phyloP scores from a whole-genome alignment of 345 rosid species.

The Acer campestre region DNA sequence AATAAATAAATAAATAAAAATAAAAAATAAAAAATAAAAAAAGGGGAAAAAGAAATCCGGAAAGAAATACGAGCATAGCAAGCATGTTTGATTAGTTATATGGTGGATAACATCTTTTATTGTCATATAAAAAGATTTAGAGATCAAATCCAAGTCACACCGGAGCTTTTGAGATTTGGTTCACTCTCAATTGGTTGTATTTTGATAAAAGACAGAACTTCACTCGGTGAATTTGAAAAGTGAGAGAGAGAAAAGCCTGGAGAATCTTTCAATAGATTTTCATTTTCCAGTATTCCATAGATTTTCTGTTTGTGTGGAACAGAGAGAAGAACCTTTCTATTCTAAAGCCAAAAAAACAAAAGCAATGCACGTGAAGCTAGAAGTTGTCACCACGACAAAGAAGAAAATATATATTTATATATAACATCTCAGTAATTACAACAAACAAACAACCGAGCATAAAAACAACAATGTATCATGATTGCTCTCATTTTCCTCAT shows the following conservation, averaged over 20 bases:
- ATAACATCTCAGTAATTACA: slow-evolving; percentile 14
- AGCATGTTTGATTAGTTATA: no score
- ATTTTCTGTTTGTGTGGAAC: background rate
- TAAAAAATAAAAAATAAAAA: no score
- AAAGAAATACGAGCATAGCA: no score
- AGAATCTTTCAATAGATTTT: background rate
- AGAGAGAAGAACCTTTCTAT: slow-evolving; percentile 9
- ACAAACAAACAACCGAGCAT: background rate
- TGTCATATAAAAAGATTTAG: no score
- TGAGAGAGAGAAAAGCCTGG: background rate
- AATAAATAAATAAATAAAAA: no score
- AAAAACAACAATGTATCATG: slow-evolving; percentile 10
- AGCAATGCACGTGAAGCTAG: slow-evolving; percentile 35
- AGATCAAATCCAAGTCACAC: no score
- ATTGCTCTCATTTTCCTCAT: slow-evolving; percentile 12
- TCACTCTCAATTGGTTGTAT: no score
- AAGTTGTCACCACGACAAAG: slow-evolving; percentile 31
- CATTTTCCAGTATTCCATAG: background rate
- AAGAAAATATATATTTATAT: slow-evolving; percentile 4
- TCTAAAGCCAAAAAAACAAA: slow-evolving; percentile 14
- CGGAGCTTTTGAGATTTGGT: no score
- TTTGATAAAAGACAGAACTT: no score
- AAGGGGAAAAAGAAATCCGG: no score
- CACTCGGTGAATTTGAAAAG: no score
- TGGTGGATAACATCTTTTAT: no score